Evolutionary conservation across 2,329 filamentous ascomycete species (phyloP).

Genomic region (Scopulariopsis brevicaulis): DNA sequence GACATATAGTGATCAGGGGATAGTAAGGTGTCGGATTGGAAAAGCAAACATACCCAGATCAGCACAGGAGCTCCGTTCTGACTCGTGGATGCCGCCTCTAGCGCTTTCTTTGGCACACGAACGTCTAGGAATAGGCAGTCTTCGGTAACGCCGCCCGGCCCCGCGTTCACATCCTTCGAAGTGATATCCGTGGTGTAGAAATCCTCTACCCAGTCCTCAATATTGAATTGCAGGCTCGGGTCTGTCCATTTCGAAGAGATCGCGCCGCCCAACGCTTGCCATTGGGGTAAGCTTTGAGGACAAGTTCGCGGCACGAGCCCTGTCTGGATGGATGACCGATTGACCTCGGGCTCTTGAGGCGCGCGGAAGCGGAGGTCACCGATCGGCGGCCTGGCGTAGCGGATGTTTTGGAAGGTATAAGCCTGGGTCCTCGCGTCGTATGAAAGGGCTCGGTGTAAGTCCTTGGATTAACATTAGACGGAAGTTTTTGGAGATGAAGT

Average conservation of each 20-base stretch:
- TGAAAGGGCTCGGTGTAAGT: constrained; percentile 6
- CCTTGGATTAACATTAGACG: neutral
- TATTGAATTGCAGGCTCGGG: neutral
- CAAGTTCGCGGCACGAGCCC: constrained; percentile 8
- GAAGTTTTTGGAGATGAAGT: neutral
- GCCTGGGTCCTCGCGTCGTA: constrained; percentile 5
- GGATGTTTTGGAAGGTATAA: constrained; percentile 15
- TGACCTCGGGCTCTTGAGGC: constrained; percentile 5
- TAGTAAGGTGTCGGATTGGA: too few relatives aligned
- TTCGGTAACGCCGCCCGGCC: constrained; percentile 11
- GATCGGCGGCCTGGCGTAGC: constrained; percentile 11
- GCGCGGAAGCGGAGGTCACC: constrained; percentile 11
- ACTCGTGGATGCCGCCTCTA: constrained; percentile 13
- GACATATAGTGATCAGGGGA: neutral
- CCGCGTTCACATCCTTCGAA: neutral
- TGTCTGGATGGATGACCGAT: constrained; percentile 6
- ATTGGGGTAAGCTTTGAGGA: constrained; percentile 7
- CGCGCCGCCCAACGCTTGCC: constrained; percentile 3
- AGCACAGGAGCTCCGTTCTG: constrained; percentile 13
- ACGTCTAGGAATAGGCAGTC: constrained; percentile 30
- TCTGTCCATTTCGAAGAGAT: constrained; percentile 6
- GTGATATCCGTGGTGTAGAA: constrained; percentile 5
- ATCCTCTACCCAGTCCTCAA: constrained; percentile 3
- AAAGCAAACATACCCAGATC: constrained; percentile 7
- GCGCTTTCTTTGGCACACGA: constrained; percentile 21